Base-by-base conservation (phyloP, 2,329 filamentous ascomycete species). In the Phaeoacremonium minimum region DNA sequence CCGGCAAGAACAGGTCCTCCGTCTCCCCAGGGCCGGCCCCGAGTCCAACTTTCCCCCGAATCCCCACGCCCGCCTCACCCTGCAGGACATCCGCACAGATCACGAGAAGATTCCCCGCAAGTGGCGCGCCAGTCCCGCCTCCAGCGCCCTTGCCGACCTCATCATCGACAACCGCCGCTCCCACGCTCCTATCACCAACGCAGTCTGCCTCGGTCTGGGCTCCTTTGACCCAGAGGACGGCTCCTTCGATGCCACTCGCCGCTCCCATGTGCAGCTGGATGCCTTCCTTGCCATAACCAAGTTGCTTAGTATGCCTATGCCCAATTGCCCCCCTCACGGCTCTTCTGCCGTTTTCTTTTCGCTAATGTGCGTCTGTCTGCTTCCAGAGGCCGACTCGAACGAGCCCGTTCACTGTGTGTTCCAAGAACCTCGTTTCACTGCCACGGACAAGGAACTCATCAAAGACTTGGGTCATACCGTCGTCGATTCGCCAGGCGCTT, bases 141-240 rank as follows among this genome's bases (percentile, higher is more conserved):
- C 56, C 44, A 33, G 38, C 2, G 43, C 44, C 6, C 53, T 77
- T 4, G 46, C 51, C 5, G 45, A 50, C 1, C 45, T 68, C 4
- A 34, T 74, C 4, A 36, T 46, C 1, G 38, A 42, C 1, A 52
- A 56, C 6, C 46, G 43, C 4, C 26, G 37, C 2, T 30, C 17
- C 12, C 44, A 46, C 26, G 46, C 38, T n/a, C n/a, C 15, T 15
- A 49, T 69, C 22, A 56, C 51, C 2, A 57, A 52, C 13, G 76
- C 73, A 2, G 47, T 80, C 6, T 78, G 75, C 41, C 61, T 80
- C 5, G 76, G 76, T 0, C 55, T 74, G 3, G 76, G 76, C 3
- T 64, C 71, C 0, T 77, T 77, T 41, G 71, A 77, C 34, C 71
- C 72, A 3, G 53, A 56, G 4, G 66, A 72, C 30, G 66, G 62